A percentile compares a stretch with the other conserved stretches of the same genome.
phyloP scores from a whole-genome alignment of 495 filamentous ascomycete species.

The Daldinia concentrica region DNA sequence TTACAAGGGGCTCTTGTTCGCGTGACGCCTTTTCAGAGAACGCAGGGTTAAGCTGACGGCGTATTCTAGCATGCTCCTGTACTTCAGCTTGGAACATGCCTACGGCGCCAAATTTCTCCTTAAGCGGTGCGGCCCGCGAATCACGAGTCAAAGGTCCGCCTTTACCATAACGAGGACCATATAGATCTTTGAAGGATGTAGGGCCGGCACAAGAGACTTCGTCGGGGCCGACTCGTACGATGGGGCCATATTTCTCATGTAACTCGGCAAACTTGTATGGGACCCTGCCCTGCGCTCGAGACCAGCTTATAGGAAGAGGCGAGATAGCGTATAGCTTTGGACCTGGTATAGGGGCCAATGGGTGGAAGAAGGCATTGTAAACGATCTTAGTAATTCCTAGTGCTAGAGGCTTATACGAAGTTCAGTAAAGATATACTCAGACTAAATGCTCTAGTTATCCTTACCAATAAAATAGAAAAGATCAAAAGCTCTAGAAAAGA shows the following conservation, averaged over 20 bases:
- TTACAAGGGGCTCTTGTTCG: slow-evolving; percentile 56
- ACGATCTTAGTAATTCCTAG: slow-evolving; percentile 33
- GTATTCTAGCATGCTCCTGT: slow-evolving; percentile 50
- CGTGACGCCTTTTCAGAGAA: slow-evolving; percentile 60
- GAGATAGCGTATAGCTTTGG: slow-evolving; percentile 46
- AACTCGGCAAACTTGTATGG: slow-evolving; percentile 49
- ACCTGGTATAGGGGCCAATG: slow-evolving; percentile 52
- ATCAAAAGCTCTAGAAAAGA: slow-evolving; percentile 19
- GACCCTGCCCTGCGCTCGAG: slow-evolving; percentile 24
- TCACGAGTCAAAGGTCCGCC: slow-evolving; percentile 50
- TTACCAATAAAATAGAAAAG: slow-evolving; percentile 25
- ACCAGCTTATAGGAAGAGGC: slow-evolving; percentile 42
- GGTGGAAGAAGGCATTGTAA: slow-evolving; percentile 55
- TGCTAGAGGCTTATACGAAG: slow-evolving; percentile 5
- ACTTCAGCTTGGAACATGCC: slow-evolving; percentile 45
- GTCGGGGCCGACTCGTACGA: slow-evolving; percentile 56
- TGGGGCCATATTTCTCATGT: slow-evolving; percentile 55
- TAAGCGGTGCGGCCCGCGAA: slow-evolving; percentile 41
- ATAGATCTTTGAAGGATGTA: slow-evolving; percentile 32
- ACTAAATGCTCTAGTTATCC: background rate
- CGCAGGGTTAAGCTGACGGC: slow-evolving; percentile 56
- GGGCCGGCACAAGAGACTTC: slow-evolving; percentile 34
- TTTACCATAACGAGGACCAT: slow-evolving; percentile 36
- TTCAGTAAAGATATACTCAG: slow-evolving; percentile 12
- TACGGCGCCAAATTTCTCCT: slow-evolving; percentile 28